Percentiles rank a stretch among this genome's conserved stretches.
phyloP scores from a whole-genome alignment of 1,284 basidiomycete species.

The Apiotrichum laibachii region DNA sequence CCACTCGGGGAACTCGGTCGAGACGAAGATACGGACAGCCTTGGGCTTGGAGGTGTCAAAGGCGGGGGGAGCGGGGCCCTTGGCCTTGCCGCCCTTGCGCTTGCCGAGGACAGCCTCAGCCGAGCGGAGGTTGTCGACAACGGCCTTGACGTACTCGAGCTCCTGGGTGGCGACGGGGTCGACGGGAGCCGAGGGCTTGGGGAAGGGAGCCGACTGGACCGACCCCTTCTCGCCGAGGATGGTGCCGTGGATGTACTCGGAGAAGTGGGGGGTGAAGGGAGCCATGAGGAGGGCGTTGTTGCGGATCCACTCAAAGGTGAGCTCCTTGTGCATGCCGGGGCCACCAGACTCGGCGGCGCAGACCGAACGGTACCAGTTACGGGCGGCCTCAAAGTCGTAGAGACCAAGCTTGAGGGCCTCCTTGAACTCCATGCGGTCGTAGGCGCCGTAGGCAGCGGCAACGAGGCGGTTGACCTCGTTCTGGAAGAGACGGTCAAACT shows the following conservation, averaged over 20 bases:
- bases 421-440: slow-evolving; percentile 84
- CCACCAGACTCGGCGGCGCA: slow-evolving; percentile 65
- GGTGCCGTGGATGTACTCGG: slow-evolving; percentile 83
- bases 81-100: slow-evolving; percentile 54
- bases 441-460: slow-evolving; percentile 72
- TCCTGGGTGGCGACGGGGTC: slow-evolving; percentile 62
- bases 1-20: slow-evolving; percentile 89
- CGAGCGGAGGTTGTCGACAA: slow-evolving; percentile 69
- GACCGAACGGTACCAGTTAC: slow-evolving; percentile 96
- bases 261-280: slow-evolving; percentile 91
- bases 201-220: slow-evolving; percentile 69
- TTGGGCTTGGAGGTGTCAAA: slow-evolving; percentile 79
- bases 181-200: slow-evolving; percentile 57
- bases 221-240: slow-evolving; percentile 72
- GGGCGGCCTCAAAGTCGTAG: slow-evolving; percentile 87
- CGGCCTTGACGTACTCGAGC: slow-evolving; percentile 61
- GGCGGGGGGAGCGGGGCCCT: slow-evolving; percentile 54
- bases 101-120: slow-evolving; percentile 77
- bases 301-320: slow-evolving; percentile 75
- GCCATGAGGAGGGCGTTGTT: slow-evolving; percentile 71
- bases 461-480: slow-evolving; percentile 87
- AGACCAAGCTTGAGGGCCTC: slow-evolving; percentile 93
- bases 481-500: slow-evolving; percentile 83
- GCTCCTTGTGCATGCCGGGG: slow-evolving; percentile 79
- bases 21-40: slow-evolving; percentile 82